Base-by-base conservation (phyloP, 2,329 filamentous ascomycete genomes). In the Pseudocercospora cruenta region DNA sequence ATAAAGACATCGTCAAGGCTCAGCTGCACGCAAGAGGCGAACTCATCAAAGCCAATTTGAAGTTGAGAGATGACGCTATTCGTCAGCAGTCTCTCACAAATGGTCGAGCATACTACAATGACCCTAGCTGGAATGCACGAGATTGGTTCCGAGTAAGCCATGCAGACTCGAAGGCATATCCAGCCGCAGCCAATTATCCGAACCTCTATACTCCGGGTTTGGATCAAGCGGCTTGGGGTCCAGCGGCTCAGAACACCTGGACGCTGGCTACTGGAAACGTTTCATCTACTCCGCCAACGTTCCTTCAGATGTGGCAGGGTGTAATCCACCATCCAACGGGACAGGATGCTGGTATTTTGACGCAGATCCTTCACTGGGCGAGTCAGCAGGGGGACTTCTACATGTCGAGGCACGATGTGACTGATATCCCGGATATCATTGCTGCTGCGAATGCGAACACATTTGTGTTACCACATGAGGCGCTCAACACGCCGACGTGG, bases 341-440 rank as follows among this genome's bases (percentile, higher is more conserved):
- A 3, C 54, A 64, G 9, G 65, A 67, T 19, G 21, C 54, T n/a
- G 65, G 65, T 9, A 2, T 39, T 5, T 58, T 67, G 36, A 67
- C 65, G 0, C 26, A 43, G 26, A 45, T 61, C 0, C 49, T 67
- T 19, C 26, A 49, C 4, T 62, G 60, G 60, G 60, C 60, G 5
- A 12, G n/a, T 10, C 22, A 54, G 5, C 43, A 54, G 19, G 26
- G 22, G 12, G 21, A 14, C 12, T 28, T 28, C 3, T 31, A 57
- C 33, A 21, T 26, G 84, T 2, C 31, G 21, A 58, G 4, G 7
- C 31, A 58, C 16, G 19, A 4, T 19, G n/a, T 21, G 6, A 16
- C 9, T 7, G 53, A 26, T 33, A 57, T 57, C 4, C 22, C 21
- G 4, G 16, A 24, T 8, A 58, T 43, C 55, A 43, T 58, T 21